Conservation (phyloP, 176 grass and related monocot genomes). For the Elymus sibiricus region DNA sequence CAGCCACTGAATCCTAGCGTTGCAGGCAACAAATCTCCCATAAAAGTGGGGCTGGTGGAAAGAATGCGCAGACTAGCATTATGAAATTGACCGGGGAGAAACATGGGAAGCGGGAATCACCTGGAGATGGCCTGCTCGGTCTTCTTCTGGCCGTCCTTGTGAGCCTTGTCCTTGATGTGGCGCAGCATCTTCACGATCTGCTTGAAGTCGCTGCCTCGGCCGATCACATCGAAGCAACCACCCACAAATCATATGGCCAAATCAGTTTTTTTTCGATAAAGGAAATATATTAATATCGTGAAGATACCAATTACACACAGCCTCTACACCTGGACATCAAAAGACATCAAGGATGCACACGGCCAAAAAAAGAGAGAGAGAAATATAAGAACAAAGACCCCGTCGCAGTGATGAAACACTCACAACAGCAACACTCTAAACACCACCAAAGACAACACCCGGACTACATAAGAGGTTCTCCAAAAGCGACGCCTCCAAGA, state of each 20-base stretch:
- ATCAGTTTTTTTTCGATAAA: too few species aligned
- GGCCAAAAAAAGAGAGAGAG: too few species aligned
- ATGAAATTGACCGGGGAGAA: neutral
- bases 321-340: too few species aligned
- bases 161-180: slow-evolving; percentile 64
- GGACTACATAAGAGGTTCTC: too few species aligned
- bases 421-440: too few species aligned
- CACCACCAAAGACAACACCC: too few species aligned
- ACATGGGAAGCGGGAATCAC: slow-evolving; percentile 19
- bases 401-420: too few species aligned
- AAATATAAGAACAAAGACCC: too few species aligned
- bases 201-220: slow-evolving; percentile 49
- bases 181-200: slow-evolving; percentile 57
- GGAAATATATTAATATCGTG: too few species aligned
- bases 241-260: neutral
- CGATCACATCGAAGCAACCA: neutral
- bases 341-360: too few species aligned
- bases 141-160: slow-evolving; percentile 77
- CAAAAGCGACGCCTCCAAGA: too few species aligned
- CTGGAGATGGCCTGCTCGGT: slow-evolving; percentile 66
- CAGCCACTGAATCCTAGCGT: neutral
- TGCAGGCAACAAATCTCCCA: neutral
- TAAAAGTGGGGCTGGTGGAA: neutral
- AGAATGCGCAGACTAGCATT: neutral
- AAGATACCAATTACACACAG: too few species aligned